Evolutionary conservation across 306 rosid genomes (phyloP), one percentile per base, ranked within the genome.

Genomic region (Acacia acuminata): DNA sequence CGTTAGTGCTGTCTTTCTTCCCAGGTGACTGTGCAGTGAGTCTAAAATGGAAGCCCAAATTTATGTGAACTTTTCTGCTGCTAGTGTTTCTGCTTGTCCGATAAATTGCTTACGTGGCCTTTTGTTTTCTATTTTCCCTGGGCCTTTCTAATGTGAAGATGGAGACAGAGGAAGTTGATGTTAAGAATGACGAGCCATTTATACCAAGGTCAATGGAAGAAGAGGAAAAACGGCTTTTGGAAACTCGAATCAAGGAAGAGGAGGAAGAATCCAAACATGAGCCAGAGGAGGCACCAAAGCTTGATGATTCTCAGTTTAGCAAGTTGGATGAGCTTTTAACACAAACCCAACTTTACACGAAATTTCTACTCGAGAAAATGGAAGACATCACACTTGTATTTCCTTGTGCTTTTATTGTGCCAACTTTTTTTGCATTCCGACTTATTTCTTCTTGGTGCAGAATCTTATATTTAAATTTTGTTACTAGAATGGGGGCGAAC

Each of bases 311-410:
- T 7, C 97, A 94, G 84, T 94, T 90, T 73, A 88, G 87, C 88
- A 96, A 92, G 79, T 84, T 96, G 89, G 98, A 96, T 71, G 99
- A 96, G 87, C 97, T 96, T 74, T 81, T 96, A 45, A 91, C 93
- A 0, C 97, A 94, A 82, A 94, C 99, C 5, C 96, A 94, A 79
- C 85, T 96, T 25, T 94, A 89, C 88, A 88, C 99, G 0, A 94
- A 92, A 81, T 94, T 96, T 89, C 88, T 96, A 78, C 83, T 94
- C 22, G 98, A 96, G 91, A 96, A 96, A 85, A 96, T 96, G 97
- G 98, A 96, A 48, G 96, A 96, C 84, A 96, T 96, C 67, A 86
- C 94, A 32, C 55, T 80, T 68, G 99, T 94, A 90, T 48, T 19
- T 48, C 75, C 47, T 22, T 50, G 14, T 43, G 58, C 81, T 65